Evolutionary conservation across 345 rosid genomes (phyloP).

Genomic region (Kernera saxatilis): DNA sequence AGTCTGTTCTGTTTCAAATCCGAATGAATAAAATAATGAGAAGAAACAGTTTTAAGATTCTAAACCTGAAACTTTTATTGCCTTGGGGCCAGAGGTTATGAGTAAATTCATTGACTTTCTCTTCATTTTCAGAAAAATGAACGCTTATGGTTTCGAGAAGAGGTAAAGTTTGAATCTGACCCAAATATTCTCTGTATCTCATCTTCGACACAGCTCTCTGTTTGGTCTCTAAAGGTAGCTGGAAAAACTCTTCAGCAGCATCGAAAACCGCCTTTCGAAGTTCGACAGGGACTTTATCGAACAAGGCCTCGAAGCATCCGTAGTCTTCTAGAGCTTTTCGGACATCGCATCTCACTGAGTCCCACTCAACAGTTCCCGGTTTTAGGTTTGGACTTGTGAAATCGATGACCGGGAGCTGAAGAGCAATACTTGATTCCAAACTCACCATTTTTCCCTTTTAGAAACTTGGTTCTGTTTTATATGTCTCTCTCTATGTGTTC

Average conservation of each 20-base stretch:
- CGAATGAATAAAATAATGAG: neutral
- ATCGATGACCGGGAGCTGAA: conserved; percentile 27
- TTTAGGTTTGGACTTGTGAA: conserved; percentile 19
- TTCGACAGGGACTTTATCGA: conserved; percentile 16
- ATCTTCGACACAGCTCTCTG: conserved; percentile 13
- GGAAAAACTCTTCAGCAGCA: conserved; percentile 3
- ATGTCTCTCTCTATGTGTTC: conserved; percentile 13
- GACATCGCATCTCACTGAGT: conserved; percentile 13
- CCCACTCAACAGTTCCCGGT: conserved; percentile 20
- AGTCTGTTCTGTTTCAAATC: neutral
- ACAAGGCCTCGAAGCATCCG: conserved; percentile 28
- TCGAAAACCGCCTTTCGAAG: conserved; percentile 9
- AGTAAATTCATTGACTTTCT: conserved; percentile 18
- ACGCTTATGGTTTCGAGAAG: conserved; percentile 6
- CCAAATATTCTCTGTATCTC: conserved; percentile 18
- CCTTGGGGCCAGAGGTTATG: conserved; percentile 26
- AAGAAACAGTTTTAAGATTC: neutral
- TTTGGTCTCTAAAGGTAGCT: conserved; percentile 22
- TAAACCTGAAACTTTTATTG: conserved; percentile 13
- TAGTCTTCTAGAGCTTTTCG: conserved; percentile 25
- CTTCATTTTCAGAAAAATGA: conserved; percentile 9
- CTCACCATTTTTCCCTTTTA: neutral
- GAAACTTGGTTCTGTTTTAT: conserved; percentile 4
- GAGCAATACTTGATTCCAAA: conserved; percentile 4
- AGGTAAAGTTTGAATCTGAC: conserved; percentile 21